phyloP scores from a whole-genome alignment of 2,329 filamentous ascomycete species.

The Arachnomyces sp. region DNA sequence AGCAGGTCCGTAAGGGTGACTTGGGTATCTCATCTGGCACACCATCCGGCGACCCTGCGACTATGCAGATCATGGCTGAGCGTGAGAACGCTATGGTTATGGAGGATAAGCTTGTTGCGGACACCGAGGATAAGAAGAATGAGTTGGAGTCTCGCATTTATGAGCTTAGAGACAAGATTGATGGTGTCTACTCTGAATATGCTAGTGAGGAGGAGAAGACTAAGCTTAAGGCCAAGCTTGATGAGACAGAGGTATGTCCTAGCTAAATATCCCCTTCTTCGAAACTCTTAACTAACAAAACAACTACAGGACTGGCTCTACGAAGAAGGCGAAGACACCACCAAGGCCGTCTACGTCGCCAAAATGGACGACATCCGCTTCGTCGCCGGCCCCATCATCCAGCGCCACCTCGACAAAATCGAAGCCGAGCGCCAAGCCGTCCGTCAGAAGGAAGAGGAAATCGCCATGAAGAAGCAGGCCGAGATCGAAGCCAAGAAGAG shows the following conservation, averaged over 20 bases:
- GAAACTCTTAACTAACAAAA: neutral
- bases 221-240: conserved; percentile 75
- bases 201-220: conserved; percentile 88
- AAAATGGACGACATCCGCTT: conserved; percentile 95
- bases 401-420: conserved; percentile 91
- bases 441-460: conserved; percentile 59
- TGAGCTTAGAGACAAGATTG: conserved; percentile 89
- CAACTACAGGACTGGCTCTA: conserved; percentile 86
- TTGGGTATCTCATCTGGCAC: conserved; percentile 80
- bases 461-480: conserved; percentile 53
- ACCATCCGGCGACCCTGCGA: conserved; percentile 62
- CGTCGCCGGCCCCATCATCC: conserved; percentile 81
- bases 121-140: conserved; percentile 99
- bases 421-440: conserved; percentile 75
- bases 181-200: conserved; percentile 83
- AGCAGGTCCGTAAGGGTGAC: conserved; percentile 96
- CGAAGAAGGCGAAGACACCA: conserved; percentile 89
- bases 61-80: conserved; percentile 65
- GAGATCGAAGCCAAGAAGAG: conserved; percentile 68
- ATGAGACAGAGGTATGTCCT: conserved; percentile 69
- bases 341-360: conserved; percentile 85
- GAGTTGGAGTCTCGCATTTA: conserved; percentile 98
- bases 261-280: neutral
- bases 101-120: conserved; percentile 96
- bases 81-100: conserved; percentile 86